Conservation (phyloP, 1,284 basidiomycete genomes). For the Marasmius oreades region DNA sequence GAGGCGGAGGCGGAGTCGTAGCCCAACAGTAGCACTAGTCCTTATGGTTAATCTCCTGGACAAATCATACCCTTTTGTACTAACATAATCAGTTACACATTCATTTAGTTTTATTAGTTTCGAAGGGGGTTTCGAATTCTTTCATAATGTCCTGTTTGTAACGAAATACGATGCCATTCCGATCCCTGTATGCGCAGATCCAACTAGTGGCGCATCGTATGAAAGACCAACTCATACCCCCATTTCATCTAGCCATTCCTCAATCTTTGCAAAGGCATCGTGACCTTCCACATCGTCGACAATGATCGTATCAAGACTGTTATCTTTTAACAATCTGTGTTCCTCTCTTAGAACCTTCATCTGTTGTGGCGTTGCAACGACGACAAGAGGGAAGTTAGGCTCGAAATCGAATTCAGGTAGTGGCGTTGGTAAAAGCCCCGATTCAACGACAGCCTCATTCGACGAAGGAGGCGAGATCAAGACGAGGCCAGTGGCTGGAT, state of each 20-base stretch:
- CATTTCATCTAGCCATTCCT: constrained; percentile 43
- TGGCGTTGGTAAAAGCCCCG: constrained; percentile 33
- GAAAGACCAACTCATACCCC: constrained; percentile 31
- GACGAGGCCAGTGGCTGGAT: constrained; percentile 58
- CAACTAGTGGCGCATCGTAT: too few relatives aligned
- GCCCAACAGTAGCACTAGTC: background rate
- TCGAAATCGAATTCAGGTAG: constrained; percentile 57
- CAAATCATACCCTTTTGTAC: background rate
- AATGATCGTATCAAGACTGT: constrained; percentile 32
- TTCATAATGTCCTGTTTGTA: background rate
- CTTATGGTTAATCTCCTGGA: too few relatives aligned
- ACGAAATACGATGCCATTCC: background rate
- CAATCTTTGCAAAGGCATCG: constrained; percentile 29
- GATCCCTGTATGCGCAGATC: background rate
- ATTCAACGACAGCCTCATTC: constrained; percentile 30
- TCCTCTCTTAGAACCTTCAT: constrained; percentile 29
- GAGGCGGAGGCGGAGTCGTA: background rate
- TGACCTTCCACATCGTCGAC: constrained; percentile 30
- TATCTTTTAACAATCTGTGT: constrained; percentile 33
- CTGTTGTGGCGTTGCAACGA: constrained; percentile 38
- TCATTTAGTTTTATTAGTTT: background rate
- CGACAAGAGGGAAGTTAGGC: constrained; percentile 58
- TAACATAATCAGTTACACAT: background rate
- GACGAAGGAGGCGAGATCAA: constrained; percentile 55
- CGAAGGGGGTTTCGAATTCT: background rate